A percentile compares a stretch with the other conserved stretches of the same genome.
Conservation (phyloP, 2,329 filamentous ascomycete species). For the Epichloe aotearoae region DNA sequence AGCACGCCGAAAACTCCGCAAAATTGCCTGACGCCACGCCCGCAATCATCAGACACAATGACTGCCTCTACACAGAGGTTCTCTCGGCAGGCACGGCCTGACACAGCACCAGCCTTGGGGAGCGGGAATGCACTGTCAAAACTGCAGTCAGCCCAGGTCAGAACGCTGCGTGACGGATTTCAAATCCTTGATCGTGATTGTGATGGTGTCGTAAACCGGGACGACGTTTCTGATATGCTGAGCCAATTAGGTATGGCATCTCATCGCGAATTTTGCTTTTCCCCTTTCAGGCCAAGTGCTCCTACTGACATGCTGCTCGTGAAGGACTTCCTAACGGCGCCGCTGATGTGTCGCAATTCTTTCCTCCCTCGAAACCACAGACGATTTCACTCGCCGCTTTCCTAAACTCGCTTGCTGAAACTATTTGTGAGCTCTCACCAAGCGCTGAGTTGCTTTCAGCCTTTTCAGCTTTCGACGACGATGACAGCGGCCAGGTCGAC, state of each 20-base stretch:
- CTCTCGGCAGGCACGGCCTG: slow-evolving; percentile 15
- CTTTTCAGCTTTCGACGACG: slow-evolving; percentile 89
- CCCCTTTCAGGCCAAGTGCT: neutral
- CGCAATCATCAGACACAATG: slow-evolving; percentile 18
- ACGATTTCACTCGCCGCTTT: slow-evolving; percentile 77
- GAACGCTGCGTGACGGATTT: slow-evolving; percentile 83
- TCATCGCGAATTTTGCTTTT: no score
- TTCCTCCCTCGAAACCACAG: slow-evolving; percentile 57
- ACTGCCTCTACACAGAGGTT: slow-evolving; percentile 24
- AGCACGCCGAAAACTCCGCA: slow-evolving; percentile 25
- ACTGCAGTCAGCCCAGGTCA: slow-evolving; percentile 68
- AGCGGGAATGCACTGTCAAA: slow-evolving; percentile 50
- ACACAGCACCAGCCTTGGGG: slow-evolving; percentile 23
- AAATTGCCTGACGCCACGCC: slow-evolving; percentile 26
- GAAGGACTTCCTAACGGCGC: slow-evolving; percentile 60
- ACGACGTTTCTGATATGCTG: slow-evolving; percentile 80
- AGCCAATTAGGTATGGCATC: slow-evolving; percentile 55
- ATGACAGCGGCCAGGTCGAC: slow-evolving; percentile 88
- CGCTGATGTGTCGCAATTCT: slow-evolving; percentile 66
- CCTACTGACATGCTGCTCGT: neutral
- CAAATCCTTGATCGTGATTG: slow-evolving; percentile 85
- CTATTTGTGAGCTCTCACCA: slow-evolving; percentile 62
- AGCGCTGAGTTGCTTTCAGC: slow-evolving; percentile 73
- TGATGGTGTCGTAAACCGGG: slow-evolving; percentile 67
- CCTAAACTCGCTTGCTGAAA: slow-evolving; percentile 65